Evolutionary conservation across 148 eudicot species (phyloP), one percentile per base, ranked within the genome.

Genomic region (Salicornia ramosissima): DNA sequence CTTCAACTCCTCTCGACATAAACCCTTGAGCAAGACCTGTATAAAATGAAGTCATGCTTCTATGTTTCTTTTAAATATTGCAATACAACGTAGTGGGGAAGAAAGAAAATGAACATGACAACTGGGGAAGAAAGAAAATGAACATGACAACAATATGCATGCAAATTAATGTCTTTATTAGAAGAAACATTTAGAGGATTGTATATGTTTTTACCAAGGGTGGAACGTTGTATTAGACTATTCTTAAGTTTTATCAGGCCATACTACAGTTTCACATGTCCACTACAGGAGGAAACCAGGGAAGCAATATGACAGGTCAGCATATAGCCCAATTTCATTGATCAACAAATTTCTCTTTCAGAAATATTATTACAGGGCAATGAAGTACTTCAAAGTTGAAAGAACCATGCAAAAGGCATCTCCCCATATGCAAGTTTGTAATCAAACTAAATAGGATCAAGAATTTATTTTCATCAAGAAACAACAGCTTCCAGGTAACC

Each of bases 21-120:
- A 87, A 24, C 99, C 99, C 78, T 83, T 90, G 79, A 95, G 83
- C 80, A 95, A 71, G 70, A 95, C 89, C 99, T 92, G 70, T 34
- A 53, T 19, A 50, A 46, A 7, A 18, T 26, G 18, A 25, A 26
- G 16, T 55, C 19, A 55, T 25, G 59, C 19, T 51, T 57, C n/a
- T 10, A 25, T 26, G 2, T 18, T 58, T 21, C 12, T 6, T 58
- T 58, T 31, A 19, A 21, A 24, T 43, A 60, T 43, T 10, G n/a
- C 9, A n/a, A 49, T 55, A 15, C 3, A 12, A 15, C 21, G 29
- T 13, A 51, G 10, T 21, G 59, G 6, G 33, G 12, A 10, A 55
- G 16, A 15, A 57, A 57, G 21, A 34, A 28, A 5, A 2, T 28
- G 30, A 26, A 6, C 34, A 15, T 29, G 36, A 57, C 19, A 57